Conservation (phyloP, 1,284 basidiomycete genomes). For the Irpex sp. region DNA sequence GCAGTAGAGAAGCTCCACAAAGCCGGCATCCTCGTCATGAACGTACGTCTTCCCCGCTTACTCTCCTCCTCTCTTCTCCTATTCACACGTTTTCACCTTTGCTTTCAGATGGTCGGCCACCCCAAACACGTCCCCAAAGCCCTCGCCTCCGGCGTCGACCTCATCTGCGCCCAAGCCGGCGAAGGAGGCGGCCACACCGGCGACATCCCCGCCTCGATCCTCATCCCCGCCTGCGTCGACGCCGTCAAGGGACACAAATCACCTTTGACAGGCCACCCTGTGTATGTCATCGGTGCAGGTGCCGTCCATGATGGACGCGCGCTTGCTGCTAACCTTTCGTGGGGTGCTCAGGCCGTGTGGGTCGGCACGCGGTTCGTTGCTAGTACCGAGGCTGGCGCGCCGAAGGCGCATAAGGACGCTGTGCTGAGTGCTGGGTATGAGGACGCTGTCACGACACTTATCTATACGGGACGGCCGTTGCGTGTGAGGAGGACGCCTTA, state of each 20-base stretch:
- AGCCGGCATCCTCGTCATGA: conserved; percentile 79
- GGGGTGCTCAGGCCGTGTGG: conserved; percentile 79
- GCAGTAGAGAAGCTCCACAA: conserved; percentile 76
- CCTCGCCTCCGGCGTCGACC: conserved; percentile 73
- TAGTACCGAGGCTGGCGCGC: conserved; percentile 70
- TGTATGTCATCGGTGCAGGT: conserved; percentile 84
- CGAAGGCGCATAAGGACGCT: conserved; percentile 77
- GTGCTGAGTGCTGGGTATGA: conserved; percentile 59
- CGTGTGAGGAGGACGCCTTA: conserved; percentile 79
- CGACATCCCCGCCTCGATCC: conserved; percentile 62
- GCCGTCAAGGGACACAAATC: conserved; percentile 68
- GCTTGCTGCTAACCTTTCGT: conserved; percentile 77
- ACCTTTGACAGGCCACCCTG: conserved; percentile 71
- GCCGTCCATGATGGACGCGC: conserved; percentile 82
- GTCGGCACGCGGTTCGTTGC: conserved; percentile 78
- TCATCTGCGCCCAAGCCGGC: conserved; percentile 84
- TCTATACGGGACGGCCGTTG: conserved; percentile 84
- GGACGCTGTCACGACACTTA: conserved; percentile 71
- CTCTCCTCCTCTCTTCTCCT: not conserved
- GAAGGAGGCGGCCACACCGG: conserved; percentile 84
- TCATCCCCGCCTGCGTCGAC: conserved; percentile 82
- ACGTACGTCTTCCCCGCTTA: conserved; percentile 33
- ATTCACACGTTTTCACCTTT: not conserved
- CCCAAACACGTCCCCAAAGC: conserved; percentile 83
- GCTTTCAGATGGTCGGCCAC: conserved; percentile 74